Conservation (phyloP, 2,329 filamentous ascomycete genomes). For the Aspergillus candidus region DNA sequence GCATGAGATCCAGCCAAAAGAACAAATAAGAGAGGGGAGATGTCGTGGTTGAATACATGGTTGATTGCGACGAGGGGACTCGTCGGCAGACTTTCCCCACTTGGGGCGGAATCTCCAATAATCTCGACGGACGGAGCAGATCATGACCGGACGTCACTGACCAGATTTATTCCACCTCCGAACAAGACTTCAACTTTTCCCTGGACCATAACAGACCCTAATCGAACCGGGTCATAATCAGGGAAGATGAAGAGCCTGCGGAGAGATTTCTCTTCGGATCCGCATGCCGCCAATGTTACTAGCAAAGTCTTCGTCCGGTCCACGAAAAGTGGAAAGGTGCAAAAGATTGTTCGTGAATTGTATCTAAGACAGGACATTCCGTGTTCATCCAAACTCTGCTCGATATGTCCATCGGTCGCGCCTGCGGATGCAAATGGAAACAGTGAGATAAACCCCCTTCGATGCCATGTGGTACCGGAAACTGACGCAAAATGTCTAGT, state of each 20-base stretch:
- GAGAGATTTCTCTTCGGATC: conserved; percentile 49
- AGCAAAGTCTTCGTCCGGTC: conserved; percentile 96
- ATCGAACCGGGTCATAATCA: conserved; percentile 8
- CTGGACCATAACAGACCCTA: conserved; percentile 3
- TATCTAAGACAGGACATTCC: conserved; percentile 96
- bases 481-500: conserved; percentile 45
- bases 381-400: conserved; percentile 87
- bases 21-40: not conserved
- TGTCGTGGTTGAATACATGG: not conserved
- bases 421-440: conserved; percentile 74
- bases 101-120: conserved; percentile 11
- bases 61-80: conserved; percentile 2
- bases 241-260: conserved; percentile 58
- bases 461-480: conserved; percentile 2
- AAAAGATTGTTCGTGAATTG: conserved; percentile 95
- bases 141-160: conserved; percentile 11
- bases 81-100: conserved; percentile 21
- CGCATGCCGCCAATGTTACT: conserved; percentile 66
- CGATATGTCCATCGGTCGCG: conserved; percentile 64
- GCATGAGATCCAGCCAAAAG: not conserved
- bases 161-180: conserved; percentile 2
- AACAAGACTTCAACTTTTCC: conserved; percentile 17
- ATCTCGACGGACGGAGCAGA: conserved; percentile 11
- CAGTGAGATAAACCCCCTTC: conserved; percentile 44
- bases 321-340: conserved; percentile 91